Evolutionary conservation across 2,329 filamentous ascomycete genomes (phyloP).

Genomic region (Leptographium radiaticola): DNA sequence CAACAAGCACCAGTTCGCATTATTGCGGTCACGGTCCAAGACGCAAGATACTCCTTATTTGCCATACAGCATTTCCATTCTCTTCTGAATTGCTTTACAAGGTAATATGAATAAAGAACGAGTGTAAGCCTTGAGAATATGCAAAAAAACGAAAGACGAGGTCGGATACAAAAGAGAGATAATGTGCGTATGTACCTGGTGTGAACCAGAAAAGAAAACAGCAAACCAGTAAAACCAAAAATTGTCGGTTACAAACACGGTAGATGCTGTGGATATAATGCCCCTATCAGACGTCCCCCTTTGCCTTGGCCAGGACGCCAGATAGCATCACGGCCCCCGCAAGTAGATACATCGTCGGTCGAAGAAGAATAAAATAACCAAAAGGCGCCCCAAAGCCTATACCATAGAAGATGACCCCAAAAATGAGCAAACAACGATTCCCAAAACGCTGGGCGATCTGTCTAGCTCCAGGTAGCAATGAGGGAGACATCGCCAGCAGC

Average conservation of each 20-base stretch:
- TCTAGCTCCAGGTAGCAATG: slow-evolving; percentile 9
- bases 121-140: neutral
- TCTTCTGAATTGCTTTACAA: neutral
- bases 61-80: neutral
- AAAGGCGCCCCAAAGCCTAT: neutral
- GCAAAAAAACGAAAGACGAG: neutral
- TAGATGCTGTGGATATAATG: slow-evolving; percentile 5
- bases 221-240: neutral
- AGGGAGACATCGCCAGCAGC: slow-evolving; percentile 12
- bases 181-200: neutral
- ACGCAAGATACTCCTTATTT: neutral
- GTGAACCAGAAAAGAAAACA: neutral
- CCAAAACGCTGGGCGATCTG: neutral
- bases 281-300: slow-evolving; percentile 6
- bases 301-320: neutral
- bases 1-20: no score
- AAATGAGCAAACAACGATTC: neutral
- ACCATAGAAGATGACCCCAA: neutral
- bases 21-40: no score
- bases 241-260: neutral
- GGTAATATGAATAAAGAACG: neutral
- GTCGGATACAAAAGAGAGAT: neutral
- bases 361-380: neutral
- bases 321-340: neutral
- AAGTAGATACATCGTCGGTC: neutral